Conservation (phyloP, 805 yeast genomes). For the Teunomyces pallodes region DNA sequence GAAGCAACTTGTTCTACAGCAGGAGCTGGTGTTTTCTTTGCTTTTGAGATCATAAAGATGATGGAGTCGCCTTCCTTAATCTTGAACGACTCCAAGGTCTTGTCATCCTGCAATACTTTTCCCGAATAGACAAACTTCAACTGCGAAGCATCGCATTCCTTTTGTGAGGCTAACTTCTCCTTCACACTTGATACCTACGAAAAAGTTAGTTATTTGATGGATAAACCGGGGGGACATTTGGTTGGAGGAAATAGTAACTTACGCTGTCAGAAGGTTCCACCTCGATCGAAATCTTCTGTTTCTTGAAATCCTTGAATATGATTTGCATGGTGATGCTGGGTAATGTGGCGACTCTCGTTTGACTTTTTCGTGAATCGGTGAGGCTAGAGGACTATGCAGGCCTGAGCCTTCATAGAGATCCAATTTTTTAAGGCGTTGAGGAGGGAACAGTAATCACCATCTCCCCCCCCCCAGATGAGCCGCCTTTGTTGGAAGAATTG, state of each 20-base stretch:
- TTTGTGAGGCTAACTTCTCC: constrained; percentile 64
- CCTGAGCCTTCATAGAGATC: background rate
- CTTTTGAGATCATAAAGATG: constrained; percentile 79
- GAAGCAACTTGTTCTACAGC: constrained; percentile 25
- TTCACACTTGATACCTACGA: constrained; percentile 60
- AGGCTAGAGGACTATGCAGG: background rate
- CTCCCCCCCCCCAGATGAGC: constrained; percentile 94
- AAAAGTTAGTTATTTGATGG: constrained; percentile 4
- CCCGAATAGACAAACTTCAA: constrained; percentile 91
- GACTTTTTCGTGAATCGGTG: constrained; percentile 1
- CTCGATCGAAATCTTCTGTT: constrained; percentile 79
- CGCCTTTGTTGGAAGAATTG: constrained; percentile 85
- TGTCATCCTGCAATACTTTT: constrained; percentile 82
- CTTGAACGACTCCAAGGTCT: constrained; percentile 66
- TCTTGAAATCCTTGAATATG: constrained; percentile 87
- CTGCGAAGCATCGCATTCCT: constrained; percentile 66
- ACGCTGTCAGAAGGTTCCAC: constrained; percentile 69
- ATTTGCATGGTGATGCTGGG: constrained; percentile 55
- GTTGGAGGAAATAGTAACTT: constrained; percentile 19
- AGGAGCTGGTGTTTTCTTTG: constrained; percentile 29
- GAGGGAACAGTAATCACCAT: too few relatives aligned
- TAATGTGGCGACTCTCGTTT: constrained; percentile 3
- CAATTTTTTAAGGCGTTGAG: too few relatives aligned
- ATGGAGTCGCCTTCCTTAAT: constrained; percentile 85
- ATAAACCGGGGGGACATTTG: too few relatives aligned